Conservation (phyloP, 2,329 filamentous ascomycete species). For the Clarireedia homoeocarpa region DNA sequence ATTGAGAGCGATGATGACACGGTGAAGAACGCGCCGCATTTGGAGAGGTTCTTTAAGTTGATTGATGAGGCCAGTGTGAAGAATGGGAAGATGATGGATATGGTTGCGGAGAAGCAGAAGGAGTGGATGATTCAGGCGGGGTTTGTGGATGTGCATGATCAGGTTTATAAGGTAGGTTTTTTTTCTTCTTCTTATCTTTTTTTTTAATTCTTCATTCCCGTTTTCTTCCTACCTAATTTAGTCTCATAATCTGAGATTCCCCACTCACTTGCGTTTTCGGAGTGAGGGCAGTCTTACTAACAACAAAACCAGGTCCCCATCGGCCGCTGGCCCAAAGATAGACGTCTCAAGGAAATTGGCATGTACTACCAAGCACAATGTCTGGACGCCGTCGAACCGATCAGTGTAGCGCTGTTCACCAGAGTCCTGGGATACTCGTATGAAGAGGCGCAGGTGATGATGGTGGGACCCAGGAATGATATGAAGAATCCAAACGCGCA, state of each 20-base stretch:
- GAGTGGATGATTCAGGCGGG: conserved; percentile 41
- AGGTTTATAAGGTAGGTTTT: conserved; percentile 2
- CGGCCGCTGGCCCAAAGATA: conserved; percentile 41
- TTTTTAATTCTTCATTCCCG: neutral
- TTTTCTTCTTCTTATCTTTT: neutral
- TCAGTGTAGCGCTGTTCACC: conserved; percentile 32
- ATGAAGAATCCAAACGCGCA: conserved; percentile 33
- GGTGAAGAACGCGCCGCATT: conserved; percentile 34
- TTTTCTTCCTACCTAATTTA: no score
- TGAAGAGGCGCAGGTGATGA: conserved; percentile 40
- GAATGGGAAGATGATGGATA: conserved; percentile 39
- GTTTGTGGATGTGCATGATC: conserved; percentile 39
- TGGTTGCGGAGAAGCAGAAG: conserved; percentile 30
- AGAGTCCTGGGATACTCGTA: conserved; percentile 40
- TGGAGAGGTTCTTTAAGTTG: conserved; percentile 40
- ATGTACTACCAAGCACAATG: conserved; percentile 9
- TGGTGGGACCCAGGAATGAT: conserved; percentile 40
- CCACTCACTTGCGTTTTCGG: no score
- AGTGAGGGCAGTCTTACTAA: neutral
- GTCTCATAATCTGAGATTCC: no score
- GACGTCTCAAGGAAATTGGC: conserved; percentile 9
- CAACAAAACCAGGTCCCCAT: conserved; percentile 40
- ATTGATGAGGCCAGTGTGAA: conserved; percentile 38
- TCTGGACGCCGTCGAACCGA: conserved; percentile 7
- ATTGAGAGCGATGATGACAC: conserved; percentile 37